Evolutionary conservation across 140 eudicot genomes (phyloP), one percentile per base, ranked within the genome.

Genomic region (Cichorium intybus): DNA sequence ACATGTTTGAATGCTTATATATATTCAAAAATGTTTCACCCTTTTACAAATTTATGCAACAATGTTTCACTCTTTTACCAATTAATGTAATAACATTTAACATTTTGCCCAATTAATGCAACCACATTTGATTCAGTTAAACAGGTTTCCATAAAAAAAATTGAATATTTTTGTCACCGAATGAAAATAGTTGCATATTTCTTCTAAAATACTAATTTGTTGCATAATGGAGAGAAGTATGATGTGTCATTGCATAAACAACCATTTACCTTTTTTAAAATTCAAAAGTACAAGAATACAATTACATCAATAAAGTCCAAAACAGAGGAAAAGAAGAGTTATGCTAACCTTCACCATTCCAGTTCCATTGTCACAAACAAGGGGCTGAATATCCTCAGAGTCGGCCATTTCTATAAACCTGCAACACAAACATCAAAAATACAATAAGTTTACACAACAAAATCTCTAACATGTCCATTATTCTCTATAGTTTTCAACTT

Each of bases 281-380:
- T 23, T 11, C 31, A 1, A 24, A 21, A 24, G 16, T 24, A n/a
- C 26, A 57, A 9, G 17, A 17, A 28, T 29, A 17, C 0, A 31
- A 31, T 4, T 4, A 24, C 4, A 29, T 6, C 26, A 29, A 45
- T 45, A 45, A 16, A 16, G 7, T 4, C 9, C 43, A 8, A 4
- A 29, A 35, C 43, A 35, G 14, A 10, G 14, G 3, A 39, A 39
- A 11, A 39, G 14, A 43, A 5, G 54, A 48, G 21, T 56, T 15
- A 17, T 6, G 43, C 81, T 39, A 35, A 71, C 82, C 82, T 77
- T 77, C 70, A 71, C 82, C 81, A 76, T 76, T 70, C 81, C 77
- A 8, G 77, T 70, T 35, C 81, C 81, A 77, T 70, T 70, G 72
- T 77, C 81, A 49, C 77, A 70, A 48, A 77, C 81, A 70, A 77